Evolutionary conservation across 2,329 filamentous ascomycete genomes (phyloP).

Genomic region (Botryotinia convoluta): DNA sequence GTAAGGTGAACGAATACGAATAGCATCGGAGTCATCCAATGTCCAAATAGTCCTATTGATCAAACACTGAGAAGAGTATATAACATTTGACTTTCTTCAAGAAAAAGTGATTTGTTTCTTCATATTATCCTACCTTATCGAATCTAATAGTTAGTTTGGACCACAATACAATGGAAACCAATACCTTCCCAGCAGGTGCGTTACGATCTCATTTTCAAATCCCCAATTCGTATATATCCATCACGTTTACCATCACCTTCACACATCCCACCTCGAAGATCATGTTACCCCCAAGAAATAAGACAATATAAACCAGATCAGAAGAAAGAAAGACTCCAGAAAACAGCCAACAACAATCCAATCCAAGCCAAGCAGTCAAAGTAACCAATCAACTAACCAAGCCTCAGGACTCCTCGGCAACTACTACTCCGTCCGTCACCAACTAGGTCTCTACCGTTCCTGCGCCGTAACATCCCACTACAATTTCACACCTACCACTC

Average conservation of each 20-base stretch:
- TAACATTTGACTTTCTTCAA: not conserved
- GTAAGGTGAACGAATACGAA: not conserved
- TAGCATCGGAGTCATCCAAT: not conserved
- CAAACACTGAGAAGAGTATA: not conserved
- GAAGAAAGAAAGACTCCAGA: not conserved
- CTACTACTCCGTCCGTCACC: not conserved
- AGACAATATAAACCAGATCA: not conserved
- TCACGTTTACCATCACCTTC: not conserved
- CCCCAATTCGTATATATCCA: not conserved
- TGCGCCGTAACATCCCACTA: slow-evolving; percentile 3
- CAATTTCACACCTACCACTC: not conserved
- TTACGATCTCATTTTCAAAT: not conserved
- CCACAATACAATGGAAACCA: not conserved
- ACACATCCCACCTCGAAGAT: not conserved
- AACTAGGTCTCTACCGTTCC: slow-evolving; percentile 6
- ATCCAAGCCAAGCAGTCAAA: not conserved
- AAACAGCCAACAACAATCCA: not conserved
- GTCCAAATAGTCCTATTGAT: not conserved
- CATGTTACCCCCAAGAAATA: not conserved
- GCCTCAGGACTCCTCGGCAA: not conserved
- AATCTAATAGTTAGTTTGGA: not conserved
- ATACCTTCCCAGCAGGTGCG: slow-evolving; percentile 17
- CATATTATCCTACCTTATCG: not conserved
- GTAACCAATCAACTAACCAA: not conserved
- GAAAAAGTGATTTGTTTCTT: not conserved